Evolutionary conservation across 164 flowering plant species (phyloP).

Genomic region (Vitis vinifera): DNA sequence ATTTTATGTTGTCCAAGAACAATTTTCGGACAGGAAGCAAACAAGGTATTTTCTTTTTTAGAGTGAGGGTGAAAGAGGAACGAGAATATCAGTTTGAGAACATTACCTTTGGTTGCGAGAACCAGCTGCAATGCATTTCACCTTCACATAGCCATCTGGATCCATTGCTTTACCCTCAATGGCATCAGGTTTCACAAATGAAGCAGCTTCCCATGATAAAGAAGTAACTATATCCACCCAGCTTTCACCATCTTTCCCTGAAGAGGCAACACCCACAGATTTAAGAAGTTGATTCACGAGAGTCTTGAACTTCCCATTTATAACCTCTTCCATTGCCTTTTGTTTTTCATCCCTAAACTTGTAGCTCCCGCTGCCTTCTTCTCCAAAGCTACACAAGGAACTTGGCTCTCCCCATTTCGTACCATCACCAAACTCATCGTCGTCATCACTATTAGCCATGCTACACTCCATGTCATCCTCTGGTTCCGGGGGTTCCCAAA

Average conservation of each 20-base stretch:
- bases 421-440: slow-evolving; percentile 62
- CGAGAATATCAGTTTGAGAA: neutral
- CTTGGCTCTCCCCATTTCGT: slow-evolving; percentile 59
- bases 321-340: slow-evolving; percentile 56
- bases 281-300: slow-evolving; percentile 61
- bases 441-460: slow-evolving; percentile 61
- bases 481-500: slow-evolving; percentile 87
- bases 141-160: slow-evolving; percentile 77
- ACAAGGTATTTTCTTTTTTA: too few relatives aligned
- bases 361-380: slow-evolving; percentile 38
- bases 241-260: slow-evolving; percentile 43
- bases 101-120: slow-evolving; percentile 67
- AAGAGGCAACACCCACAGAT: slow-evolving; percentile 42
- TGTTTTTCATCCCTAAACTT: slow-evolving; percentile 55
- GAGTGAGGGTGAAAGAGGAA: too few relatives aligned
- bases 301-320: slow-evolving; percentile 64
- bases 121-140: slow-evolving; percentile 90
- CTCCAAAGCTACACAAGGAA: slow-evolving; percentile 44
- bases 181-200: slow-evolving; percentile 66
- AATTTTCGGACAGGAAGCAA: too few relatives aligned
- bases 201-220: slow-evolving; percentile 92
- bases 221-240: slow-evolving; percentile 83
- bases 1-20: neutral
- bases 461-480: slow-evolving; percentile 62
- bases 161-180: slow-evolving; percentile 63